Evolutionary conservation across 78 protist species (phyloP).

Genomic region (Monosiga brevicollis): DNA sequence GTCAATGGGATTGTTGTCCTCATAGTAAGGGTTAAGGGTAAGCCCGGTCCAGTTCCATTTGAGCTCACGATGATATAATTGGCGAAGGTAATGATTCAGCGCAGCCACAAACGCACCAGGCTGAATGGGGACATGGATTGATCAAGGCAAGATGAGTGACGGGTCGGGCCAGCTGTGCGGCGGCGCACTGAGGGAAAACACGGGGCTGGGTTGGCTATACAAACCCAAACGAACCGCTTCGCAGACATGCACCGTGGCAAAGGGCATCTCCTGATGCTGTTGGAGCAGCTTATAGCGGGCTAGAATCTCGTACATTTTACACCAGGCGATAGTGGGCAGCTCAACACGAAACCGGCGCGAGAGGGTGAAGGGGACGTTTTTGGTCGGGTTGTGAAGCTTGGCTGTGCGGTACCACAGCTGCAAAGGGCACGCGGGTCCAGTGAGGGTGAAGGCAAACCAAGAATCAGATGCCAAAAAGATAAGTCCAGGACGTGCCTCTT

Average conservation of each 20-base stretch:
- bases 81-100: background rate
- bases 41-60: background rate
- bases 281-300: background rate
- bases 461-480: no score
- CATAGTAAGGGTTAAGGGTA: background rate
- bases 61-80: background rate
- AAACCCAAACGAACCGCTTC: no score
- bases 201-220: no score
- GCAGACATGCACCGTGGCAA: background rate
- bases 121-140: no score
- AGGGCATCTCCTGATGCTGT: background rate
- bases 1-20: background rate
- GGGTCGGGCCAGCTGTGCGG: no score
- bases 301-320: background rate
- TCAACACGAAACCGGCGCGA: background rate
- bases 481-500: background rate
- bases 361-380: background rate
- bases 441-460: no score
- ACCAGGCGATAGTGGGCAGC: background rate
- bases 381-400: background rate
- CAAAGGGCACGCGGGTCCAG: no score
- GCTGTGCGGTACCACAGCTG: background rate
- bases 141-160: no score
- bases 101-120: background rate
- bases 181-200: no score